Base-by-base conservation (phyloP, 176 grass and related monocot genomes). In the Echinochloa phyllopogon region DNA sequence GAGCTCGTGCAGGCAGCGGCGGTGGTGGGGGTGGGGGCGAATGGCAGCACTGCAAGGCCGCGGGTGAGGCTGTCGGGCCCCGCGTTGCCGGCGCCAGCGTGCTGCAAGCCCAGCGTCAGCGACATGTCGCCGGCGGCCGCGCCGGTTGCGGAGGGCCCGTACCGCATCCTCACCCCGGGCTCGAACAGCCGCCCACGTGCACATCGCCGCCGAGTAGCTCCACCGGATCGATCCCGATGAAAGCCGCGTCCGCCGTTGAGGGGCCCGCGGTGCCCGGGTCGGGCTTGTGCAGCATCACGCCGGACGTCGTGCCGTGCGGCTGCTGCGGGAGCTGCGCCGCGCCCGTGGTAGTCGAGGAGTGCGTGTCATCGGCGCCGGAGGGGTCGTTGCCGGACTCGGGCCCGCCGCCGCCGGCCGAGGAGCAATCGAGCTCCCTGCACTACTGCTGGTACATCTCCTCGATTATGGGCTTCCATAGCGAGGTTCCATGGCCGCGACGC, bases 361-460 rank as follows among this genome's bases (percentile, higher is more conserved):
- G 90, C 52, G 71, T 86, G 87, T 76, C 86, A 41, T 86, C 86
- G 40, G 86, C 90, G 48, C 25, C 72, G 9, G 89, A 87, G 21
- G 52, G 70, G 36, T 85, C 86, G 29, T 85, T 88, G 20, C 72
- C 76, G 49, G 83, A 74, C 79, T 89, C 83, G 36, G 66, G 83
- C 4, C 87, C 79, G 12, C 71, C 89, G 10, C 39, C 78, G 50
- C 56, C 91, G 18, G 90, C 78, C 23, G 88, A 90, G 51, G 92
- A 86, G 18, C 89, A 82, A 0, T 94, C 93, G 18, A 92, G 86
- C 83, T 91, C 91, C 82, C 84, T 85, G 78, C 75, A 79, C 80
- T 99, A 94, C 77, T 99, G 97, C 84, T 94, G 87, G 67, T 99
- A 96, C 97, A 99, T 99, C 77, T 99, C 97, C 83, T 99, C 97